Conservation (phyloP, 768 basidiomycete genomes). For the Floccularia luteovirens region DNA sequence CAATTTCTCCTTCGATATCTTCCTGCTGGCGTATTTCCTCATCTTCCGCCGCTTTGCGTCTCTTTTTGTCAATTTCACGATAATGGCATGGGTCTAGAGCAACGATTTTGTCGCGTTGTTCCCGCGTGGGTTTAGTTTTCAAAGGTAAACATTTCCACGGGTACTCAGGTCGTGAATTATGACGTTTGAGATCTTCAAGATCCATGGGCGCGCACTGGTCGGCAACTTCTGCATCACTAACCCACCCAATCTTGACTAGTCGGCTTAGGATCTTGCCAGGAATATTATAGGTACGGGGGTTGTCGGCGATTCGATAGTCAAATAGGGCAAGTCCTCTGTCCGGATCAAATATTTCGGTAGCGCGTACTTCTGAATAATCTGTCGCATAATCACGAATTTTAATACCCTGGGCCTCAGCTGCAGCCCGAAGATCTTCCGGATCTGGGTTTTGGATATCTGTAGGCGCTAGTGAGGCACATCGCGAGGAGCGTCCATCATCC, state of each 20-base stretch:
- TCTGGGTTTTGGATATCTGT: constrained; percentile 30
- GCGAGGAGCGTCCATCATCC: constrained; percentile 1
- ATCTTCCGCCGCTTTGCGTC: neutral
- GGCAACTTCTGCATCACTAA: constrained; percentile 22
- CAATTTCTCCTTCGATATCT: neutral
- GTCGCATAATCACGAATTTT: constrained; percentile 34
- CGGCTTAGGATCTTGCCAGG: constrained; percentile 27
- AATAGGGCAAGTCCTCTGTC: constrained; percentile 27
- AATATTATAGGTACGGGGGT: constrained; percentile 21
- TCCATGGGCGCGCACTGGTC: constrained; percentile 24
- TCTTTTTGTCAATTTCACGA: neutral
- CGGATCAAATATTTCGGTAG: constrained; percentile 30
- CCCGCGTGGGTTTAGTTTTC: neutral
- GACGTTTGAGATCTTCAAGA: constrained; percentile 20
- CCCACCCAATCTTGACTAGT: constrained; percentile 30
- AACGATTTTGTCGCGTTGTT: neutral
- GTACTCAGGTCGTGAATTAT: constrained; percentile 12
- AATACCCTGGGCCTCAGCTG: constrained; percentile 21
- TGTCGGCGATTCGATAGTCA: constrained; percentile 27
- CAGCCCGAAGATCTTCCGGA: constrained; percentile 20
- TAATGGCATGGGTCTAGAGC: neutral
- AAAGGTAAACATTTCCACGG: neutral
- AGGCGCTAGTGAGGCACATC: constrained; percentile 22
- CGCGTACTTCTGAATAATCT: constrained; percentile 8
- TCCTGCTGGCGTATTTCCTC: neutral